A percentile compares a stretch with the other conserved stretches of the same genome.
phyloP scores from a whole-genome alignment of 176 grass and related monocot genomes.

The Chrysopogon serrulatus region DNA sequence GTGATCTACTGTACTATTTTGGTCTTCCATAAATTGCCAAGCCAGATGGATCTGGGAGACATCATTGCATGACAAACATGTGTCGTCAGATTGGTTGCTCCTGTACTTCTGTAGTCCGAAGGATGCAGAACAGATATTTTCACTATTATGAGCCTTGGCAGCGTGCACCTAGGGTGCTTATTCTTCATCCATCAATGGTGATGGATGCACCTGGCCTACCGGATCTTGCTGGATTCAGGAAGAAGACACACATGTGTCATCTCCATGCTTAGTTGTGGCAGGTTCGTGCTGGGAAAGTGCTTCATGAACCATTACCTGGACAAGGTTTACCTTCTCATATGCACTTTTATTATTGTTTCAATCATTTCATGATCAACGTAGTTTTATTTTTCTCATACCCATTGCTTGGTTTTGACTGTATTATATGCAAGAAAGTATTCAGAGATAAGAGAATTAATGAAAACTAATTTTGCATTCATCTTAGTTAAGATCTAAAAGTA shows the following conservation, averaged over 20 bases:
- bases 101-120: slow-evolving; percentile 34
- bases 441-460: slow-evolving; percentile 12
- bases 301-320: slow-evolving; percentile 28
- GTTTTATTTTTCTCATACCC: slow-evolving; percentile 17
- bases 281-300: slow-evolving; percentile 25
- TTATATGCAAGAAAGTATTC: slow-evolving; percentile 20
- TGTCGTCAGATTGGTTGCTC: slow-evolving; percentile 2
- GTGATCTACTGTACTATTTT: slow-evolving; percentile 30
- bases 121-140: slow-evolving; percentile 22
- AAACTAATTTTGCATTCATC: background rate
- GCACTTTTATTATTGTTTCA: background rate
- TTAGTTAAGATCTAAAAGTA: background rate
- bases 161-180: background rate
- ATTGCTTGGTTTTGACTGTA: slow-evolving; percentile 12
- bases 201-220: background rate
- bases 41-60: background rate
- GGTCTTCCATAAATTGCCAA: slow-evolving; percentile 31
- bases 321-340: slow-evolving; percentile 31
- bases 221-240: slow-evolving; percentile 3
- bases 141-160: background rate
- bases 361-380: background rate
- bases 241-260: slow-evolving; percentile 9
- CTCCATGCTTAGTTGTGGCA: slow-evolving; percentile 18
- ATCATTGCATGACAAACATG: slow-evolving; percentile 31
- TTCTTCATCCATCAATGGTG: slow-evolving; percentile 17